phyloP scores from a whole-genome alignment of 768 basidiomycete species.

The Hericium coralloides region DNA sequence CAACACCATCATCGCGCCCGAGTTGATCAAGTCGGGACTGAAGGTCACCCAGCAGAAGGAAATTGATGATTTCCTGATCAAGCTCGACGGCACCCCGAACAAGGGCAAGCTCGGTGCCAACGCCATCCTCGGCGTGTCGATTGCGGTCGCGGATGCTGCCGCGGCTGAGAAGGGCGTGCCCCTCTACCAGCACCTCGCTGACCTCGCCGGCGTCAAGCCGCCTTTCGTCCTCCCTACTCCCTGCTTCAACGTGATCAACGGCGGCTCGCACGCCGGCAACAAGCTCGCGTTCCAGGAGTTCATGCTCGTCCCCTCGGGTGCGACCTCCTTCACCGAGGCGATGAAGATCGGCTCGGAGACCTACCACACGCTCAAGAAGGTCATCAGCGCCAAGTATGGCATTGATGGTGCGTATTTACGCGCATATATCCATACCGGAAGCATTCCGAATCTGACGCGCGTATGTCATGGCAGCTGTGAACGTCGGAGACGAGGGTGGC shows the following conservation, averaged over 20 bases:
- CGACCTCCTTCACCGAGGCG: constrained; percentile 86
- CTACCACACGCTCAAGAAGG: constrained; percentile 97
- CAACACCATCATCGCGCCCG: constrained; percentile 85
- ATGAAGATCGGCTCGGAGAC: constrained; percentile 99
- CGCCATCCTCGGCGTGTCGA: constrained; percentile 97
- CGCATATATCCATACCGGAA: constrained; percentile 1
- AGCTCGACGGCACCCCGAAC: constrained; percentile 94
- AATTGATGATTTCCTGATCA: constrained; percentile 96
- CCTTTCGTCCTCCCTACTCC: constrained; percentile 90
- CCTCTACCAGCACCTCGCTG: constrained; percentile 93
- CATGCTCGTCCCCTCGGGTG: constrained; percentile 97
- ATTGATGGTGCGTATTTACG: constrained; percentile 70
- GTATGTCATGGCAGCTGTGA: constrained; percentile 59
- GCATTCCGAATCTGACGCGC: constrained; percentile 7
- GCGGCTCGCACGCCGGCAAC: constrained; percentile 99
- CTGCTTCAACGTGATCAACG: constrained; percentile 99
- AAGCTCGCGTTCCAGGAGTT: constrained; percentile 99
- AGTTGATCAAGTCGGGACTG: constrained; percentile 75
- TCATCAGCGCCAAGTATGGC: constrained; percentile 98
- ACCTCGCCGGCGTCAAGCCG: constrained; percentile 89
- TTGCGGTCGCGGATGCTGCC: constrained; percentile 88
- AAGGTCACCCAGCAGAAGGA: constrained; percentile 88
- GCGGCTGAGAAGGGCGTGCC: constrained; percentile 94
- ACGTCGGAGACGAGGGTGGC: constrained; percentile 99
- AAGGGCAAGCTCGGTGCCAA: constrained; percentile 99